A percentile compares a stretch with the other conserved stretches of the same genome.
Conservation (phyloP, 495 filamentous ascomycete genomes). For the Monascus purpureus region DNA sequence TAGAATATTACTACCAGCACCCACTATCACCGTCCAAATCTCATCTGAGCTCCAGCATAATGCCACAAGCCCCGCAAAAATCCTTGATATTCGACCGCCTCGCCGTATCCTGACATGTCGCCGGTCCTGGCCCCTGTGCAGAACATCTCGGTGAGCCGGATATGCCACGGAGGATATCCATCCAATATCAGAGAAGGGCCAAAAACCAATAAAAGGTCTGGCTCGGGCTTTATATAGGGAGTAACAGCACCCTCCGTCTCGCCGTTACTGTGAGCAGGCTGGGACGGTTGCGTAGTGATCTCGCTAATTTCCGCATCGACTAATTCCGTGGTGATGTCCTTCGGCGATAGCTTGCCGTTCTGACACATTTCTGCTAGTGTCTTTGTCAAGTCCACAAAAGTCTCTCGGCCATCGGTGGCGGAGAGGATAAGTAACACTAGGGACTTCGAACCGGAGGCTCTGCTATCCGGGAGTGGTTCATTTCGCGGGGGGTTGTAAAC, state of each 20-base stretch:
- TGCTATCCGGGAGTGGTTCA: slow-evolving; percentile 1
- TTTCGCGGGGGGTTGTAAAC: slow-evolving; percentile 11
- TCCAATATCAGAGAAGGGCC: slow-evolving; percentile 64
- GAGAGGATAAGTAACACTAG: slow-evolving; percentile 79
- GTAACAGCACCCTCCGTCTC: background rate
- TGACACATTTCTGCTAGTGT: slow-evolving; percentile 92
- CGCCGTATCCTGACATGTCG: slow-evolving; percentile 19
- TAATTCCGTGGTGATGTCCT: slow-evolving; percentile 71
- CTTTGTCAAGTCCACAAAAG: slow-evolving; percentile 88
- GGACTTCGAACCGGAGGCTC: slow-evolving; percentile 24
- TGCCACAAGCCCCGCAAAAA: slow-evolving; percentile 74
- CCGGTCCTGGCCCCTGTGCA: slow-evolving; percentile 34
- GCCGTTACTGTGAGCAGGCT: slow-evolving; percentile 2
- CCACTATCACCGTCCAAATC: slow-evolving; percentile 56
- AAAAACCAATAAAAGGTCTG: slow-evolving; percentile 81
- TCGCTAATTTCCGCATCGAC: slow-evolving; percentile 80
- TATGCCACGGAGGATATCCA: slow-evolving; percentile 94
- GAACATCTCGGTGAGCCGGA: slow-evolving; percentile 88
- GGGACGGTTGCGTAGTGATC: slow-evolving; percentile 29
- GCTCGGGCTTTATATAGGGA: slow-evolving; percentile 40
- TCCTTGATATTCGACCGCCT: slow-evolving; percentile 80
- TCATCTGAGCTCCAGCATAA: slow-evolving; percentile 77
- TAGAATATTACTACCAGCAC: background rate
- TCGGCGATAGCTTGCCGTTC: slow-evolving; percentile 59
- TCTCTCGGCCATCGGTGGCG: slow-evolving; percentile 77